Evolutionary conservation across 2,329 filamentous ascomycete genomes (phyloP), one percentile per base, ranked within the genome.

Genomic region (Xylaria sp.): DNA sequence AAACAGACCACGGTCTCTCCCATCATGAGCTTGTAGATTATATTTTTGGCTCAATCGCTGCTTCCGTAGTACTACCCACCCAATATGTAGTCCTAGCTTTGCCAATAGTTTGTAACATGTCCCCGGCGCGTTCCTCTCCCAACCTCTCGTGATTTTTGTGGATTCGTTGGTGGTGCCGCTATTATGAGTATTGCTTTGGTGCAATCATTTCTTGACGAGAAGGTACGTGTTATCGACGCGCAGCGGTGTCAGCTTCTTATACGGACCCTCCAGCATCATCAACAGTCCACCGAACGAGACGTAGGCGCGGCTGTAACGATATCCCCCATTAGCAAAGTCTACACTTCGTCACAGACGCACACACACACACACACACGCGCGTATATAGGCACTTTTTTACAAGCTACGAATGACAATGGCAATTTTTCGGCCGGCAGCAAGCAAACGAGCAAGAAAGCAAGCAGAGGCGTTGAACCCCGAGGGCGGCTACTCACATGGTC

Each of bases 141-240:
- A 34, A 39, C 9, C 39, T 47, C 56, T 48, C 47, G 52, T 57
- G 37, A 60, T 49, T 18, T 45, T 56, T 45, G 50, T 54, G 48
- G 52, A 42, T 20, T 52, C 37, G 51, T 50, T 9, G 43, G 44
- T 41, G 49, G 22, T 11, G 37, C 26, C n/a, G n/a, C 37, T 45
- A 21, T 7, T 13, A 34, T 18, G 34, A 38, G 13, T 13, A 22
- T 21, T 40, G 16, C 18, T 34, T 41, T 20, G 20, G 41, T 44
- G 21, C 5, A 21, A 62, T 68, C 56, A 93, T 86, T 95, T 96
- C 85, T 97, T 99, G 65, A 96, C 79, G 56, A 97, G 82, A 57
- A 99, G 83, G 72, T 99, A 99, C 60, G 95, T 86, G 70, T 96
- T 88, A 72, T 99, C 94, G 67, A 97, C 93, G 66, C 92, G 86